Evolutionary conservation across 305 asterid species (phyloP), one percentile per base, ranked within the genome.

Genomic region (Coffea humblotiana): DNA sequence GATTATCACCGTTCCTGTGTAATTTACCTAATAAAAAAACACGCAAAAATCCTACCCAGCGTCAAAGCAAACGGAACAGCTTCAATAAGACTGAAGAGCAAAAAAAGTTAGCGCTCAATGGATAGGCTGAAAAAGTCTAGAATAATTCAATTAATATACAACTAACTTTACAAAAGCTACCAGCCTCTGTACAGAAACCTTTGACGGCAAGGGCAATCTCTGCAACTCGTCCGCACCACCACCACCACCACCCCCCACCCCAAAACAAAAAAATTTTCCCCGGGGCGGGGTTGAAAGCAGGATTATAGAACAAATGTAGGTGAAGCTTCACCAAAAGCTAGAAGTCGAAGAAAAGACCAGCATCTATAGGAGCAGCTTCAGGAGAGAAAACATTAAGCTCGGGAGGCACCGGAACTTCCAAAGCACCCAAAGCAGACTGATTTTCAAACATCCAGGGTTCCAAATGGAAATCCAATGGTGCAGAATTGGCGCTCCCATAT

Each of bases 331-430:
- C 72, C 74, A 78, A 80, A 83, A 35, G 71, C 82, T 81, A 89
- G 71, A 86, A 71, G 78, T 86, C 90, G 77, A 84, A 88, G 70
- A 84, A 75, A 82, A 81, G 79, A 75, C 92, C 91, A 77, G 88
- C 81, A 82, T 88, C 94, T 56, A 84, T 13, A 52, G 87, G 81
- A 80, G 87, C 79, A 79, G 89, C 82, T 72, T 87, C 95, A 51
- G 91, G 90, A 32, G 93, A 85, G 75, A 52, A 81, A 12, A 49
- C 83, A 76, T 84, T 83, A 87, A 88, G 78, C 74, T 72, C 88
- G 54, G 89, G 86, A 47, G 93, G 85, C 45, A 78, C 72, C 78
- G 88, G 82, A 76, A 63, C 87, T 61, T 80, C 90, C 75, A 84
- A 61, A 73, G 79, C 77, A 56, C 82, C 91, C 52, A 88, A 78